phyloP scores from a whole-genome alignment of 1,284 basidiomycete species.

The Ustilago sp. region DNA sequence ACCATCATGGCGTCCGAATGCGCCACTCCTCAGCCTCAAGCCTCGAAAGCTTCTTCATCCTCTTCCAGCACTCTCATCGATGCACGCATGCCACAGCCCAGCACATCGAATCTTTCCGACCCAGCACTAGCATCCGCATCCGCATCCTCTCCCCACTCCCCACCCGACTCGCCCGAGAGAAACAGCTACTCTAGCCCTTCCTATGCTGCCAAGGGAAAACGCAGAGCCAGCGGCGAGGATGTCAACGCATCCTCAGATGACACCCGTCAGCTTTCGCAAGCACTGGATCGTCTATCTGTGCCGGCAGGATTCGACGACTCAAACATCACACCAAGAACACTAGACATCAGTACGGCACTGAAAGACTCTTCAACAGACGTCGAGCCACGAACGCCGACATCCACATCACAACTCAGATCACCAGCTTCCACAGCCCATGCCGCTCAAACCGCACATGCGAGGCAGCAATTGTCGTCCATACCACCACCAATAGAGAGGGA shows the following conservation, averaged over 20 bases:
- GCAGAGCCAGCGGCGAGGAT: constrained; percentile 25
- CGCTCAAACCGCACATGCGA: no score
- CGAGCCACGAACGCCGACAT: no score
- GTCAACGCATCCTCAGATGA: constrained; percentile 1
- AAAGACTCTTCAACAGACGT: neutral
- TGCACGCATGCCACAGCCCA: neutral
- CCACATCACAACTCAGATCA: neutral
- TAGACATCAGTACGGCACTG: neutral
- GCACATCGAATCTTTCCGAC: neutral
- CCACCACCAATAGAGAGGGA: constrained; percentile 4
- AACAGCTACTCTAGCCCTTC: constrained; percentile 7
- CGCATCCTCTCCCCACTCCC: neutral
- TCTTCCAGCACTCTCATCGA: constrained; percentile 13
- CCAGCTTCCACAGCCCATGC: neutral
- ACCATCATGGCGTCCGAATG: constrained; percentile 31
- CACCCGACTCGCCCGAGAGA: neutral
- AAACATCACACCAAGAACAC: neutral
- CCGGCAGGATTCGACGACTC: neutral
- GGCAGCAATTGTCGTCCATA: neutral
- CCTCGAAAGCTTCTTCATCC: constrained; percentile 10
- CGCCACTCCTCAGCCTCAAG: neutral
- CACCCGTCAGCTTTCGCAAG: neutral
- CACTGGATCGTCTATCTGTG: constrained; percentile 11
- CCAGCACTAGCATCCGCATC: neutral
- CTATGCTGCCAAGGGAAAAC: constrained; percentile 33